Evolutionary conservation across 768 basidiomycete genomes (phyloP).

Genomic region (Tylopilus subfusipes): DNA sequence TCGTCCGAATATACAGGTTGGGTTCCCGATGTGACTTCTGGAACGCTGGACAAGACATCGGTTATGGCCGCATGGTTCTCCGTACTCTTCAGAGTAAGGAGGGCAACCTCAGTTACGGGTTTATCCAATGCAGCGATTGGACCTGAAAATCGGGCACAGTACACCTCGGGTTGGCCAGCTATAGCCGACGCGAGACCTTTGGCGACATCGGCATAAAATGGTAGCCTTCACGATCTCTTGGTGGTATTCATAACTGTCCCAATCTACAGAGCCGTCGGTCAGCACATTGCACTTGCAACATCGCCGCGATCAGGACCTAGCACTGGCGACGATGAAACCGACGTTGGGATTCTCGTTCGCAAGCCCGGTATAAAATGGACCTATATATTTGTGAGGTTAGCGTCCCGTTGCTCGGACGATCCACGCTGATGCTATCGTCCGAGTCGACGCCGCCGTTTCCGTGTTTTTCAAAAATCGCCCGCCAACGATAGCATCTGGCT

Average conservation of each 20-base stretch:
- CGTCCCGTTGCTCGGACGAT: background rate
- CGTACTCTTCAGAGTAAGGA: conserved; percentile 6
- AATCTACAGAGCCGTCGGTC: conserved; percentile 2
- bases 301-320: background rate
- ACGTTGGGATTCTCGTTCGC: conserved; percentile 3
- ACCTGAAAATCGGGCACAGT: conserved; percentile 1
- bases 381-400: background rate
- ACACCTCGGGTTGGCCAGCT: background rate
- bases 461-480: background rate
- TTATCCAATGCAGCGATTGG: background rate
- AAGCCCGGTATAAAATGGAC: background rate
- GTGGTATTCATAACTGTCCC: conserved; percentile 10
- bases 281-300: background rate
- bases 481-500: background rate
- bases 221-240: background rate
- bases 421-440: background rate
- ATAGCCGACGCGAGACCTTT: background rate
- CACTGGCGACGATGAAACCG: conserved; percentile 9
- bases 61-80: conserved; percentile 3
- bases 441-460: too few species aligned
- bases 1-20: background rate
- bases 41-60: conserved; percentile 1
- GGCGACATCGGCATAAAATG: background rate
- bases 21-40: background rate
- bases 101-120: conserved; percentile 10